These are phyloP conservation scores for Neofusicoccum sp. DNA, from an alignment of 2,329 filamentous ascomycete genomes.

Conservation along the genomic window DNA sequence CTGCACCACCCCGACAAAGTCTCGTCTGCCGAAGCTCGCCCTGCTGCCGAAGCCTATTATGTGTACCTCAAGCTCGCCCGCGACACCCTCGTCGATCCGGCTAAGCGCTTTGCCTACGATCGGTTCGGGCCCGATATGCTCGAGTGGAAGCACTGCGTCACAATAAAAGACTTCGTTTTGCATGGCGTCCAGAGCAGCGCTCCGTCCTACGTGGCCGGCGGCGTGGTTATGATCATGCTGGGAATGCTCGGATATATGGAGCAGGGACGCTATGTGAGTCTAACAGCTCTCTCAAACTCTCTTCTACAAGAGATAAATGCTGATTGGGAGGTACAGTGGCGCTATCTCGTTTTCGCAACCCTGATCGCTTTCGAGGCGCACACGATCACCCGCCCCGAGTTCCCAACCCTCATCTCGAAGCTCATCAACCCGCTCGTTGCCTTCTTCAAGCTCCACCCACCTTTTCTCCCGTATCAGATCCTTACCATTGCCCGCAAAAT, in stretches of 20 bases:
- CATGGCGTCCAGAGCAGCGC: conserved; percentile 64
- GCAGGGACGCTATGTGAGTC: conserved; percentile 59
- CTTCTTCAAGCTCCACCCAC: conserved; percentile 51
- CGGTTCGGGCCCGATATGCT: conserved; percentile 77
- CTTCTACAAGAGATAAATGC: background rate
- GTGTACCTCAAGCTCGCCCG: conserved; percentile 81
- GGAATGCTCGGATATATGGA: conserved; percentile 68
- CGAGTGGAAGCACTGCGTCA: conserved; percentile 66
- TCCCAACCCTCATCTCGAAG: conserved; percentile 46
- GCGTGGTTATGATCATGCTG: conserved; percentile 62
- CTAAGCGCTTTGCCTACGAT: conserved; percentile 83
- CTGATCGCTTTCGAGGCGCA: conserved; percentile 61
- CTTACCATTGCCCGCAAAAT: conserved; percentile 75
- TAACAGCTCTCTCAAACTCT: background rate
- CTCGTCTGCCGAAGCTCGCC: conserved; percentile 39
- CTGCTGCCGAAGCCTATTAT: conserved; percentile 61
- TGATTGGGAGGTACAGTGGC: conserved; percentile 39
- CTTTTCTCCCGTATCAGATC: conserved; percentile 84
- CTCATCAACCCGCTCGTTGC: conserved; percentile 52
- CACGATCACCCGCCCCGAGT: conserved; percentile 57
- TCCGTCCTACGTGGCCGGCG: conserved; percentile 64
- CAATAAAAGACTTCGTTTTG: conserved; percentile 72
- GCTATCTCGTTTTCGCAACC: conserved; percentile 54
- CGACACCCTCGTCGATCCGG: conserved; percentile 78
- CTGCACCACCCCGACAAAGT: conserved; percentile 85